A percentile compares a stretch with the other conserved stretches of the same genome.
phyloP scores from a whole-genome alignment of 83 land plant genomes.

The Picea abies region DNA sequence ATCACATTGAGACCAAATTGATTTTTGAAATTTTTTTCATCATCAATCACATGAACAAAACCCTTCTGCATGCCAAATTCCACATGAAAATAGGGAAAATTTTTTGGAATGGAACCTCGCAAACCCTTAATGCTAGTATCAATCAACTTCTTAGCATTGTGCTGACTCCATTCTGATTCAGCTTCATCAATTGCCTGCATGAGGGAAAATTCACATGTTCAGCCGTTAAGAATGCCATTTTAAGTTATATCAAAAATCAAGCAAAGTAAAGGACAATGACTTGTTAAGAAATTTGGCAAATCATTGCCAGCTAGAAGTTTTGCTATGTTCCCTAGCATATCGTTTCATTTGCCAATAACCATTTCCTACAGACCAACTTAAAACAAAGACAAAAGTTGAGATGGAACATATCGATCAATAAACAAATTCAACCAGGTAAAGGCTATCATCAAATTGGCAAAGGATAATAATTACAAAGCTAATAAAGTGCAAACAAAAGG shows the following conservation, averaged over 20 bases:
- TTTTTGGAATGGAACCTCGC: slow-evolving; percentile 80
- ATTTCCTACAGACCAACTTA: no score
- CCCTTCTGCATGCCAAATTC: slow-evolving; percentile 92
- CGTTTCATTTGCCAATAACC: not conserved
- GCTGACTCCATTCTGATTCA: slow-evolving; percentile 98
- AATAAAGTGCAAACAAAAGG: no score
- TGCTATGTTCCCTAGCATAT: not conserved
- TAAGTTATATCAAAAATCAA: not conserved
- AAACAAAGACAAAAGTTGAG: not conserved
- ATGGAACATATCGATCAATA: slow-evolving; percentile 6
- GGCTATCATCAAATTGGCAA: no score
- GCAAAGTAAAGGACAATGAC: not conserved
- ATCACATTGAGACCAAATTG: slow-evolving; percentile 80
- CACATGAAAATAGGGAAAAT: slow-evolving; percentile 94
- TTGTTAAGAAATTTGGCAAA: no score
- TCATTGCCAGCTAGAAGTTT: not conserved
- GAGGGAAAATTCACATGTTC: not conserved
- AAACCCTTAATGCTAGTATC: slow-evolving; percentile 80
- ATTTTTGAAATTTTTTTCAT: slow-evolving; percentile 70
- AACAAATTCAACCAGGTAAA: not conserved
- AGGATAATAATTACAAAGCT: no score
- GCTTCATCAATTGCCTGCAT: slow-evolving; percentile 98
- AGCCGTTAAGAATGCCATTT: not conserved
- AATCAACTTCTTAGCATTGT: slow-evolving; percentile 92
- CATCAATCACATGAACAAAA: slow-evolving; percentile 95